Evolutionary conservation across 768 basidiomycete species (phyloP), one percentile per base, ranked within the genome.

Genomic region (Polyporus arcularius): DNA sequence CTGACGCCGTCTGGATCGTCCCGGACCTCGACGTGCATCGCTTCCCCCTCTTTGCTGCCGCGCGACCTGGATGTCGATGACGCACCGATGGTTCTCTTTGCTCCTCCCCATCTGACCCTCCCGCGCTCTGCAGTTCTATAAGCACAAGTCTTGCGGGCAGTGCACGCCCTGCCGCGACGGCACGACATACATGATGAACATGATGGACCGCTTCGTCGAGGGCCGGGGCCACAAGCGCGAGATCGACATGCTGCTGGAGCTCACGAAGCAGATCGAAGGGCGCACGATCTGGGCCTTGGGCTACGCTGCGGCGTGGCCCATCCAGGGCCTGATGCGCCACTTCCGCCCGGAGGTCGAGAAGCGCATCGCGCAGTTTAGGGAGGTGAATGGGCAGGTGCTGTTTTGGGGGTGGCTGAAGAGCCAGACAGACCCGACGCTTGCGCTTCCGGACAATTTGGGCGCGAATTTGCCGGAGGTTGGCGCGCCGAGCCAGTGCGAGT

Each of bases 131-230:
- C 21, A 91, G 83, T 98, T 98, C 80, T 98, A 98, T 81, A 96
- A 97, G 76, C 96, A 98, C 77, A 96, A 98, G 72, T 96, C 94
- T 0, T 98, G 96, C 68, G 96, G 96, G 14, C 96, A 98, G 72
- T 98, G 96, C 69, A 96, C 94, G 11, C 94, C 95, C 4, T 96
- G 94, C 73, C 79, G 93, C 64, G 92, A 95, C 70, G 94, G 95
- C 40, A 98, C 96, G 2, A 97, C 94, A 0, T 98, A 96, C 96
- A 94, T 99, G 92, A 93, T 90, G 86, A 96, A 98, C 76, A 98
- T 98, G 94, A 99, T 99, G 96, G 85, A 94, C 73, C 88, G 96
- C 49, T 86, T 99, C 81, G 93, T 91, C 16, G 90, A 92, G 70
- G 96, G 96, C 3, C 85, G 96, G 11, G 92, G 89, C 0, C 92